Evolutionary conservation across 2,329 filamentous ascomycete species (phyloP), one percentile per base, ranked within the genome.

Genomic region (Ophiostoma angusticollis): DNA sequence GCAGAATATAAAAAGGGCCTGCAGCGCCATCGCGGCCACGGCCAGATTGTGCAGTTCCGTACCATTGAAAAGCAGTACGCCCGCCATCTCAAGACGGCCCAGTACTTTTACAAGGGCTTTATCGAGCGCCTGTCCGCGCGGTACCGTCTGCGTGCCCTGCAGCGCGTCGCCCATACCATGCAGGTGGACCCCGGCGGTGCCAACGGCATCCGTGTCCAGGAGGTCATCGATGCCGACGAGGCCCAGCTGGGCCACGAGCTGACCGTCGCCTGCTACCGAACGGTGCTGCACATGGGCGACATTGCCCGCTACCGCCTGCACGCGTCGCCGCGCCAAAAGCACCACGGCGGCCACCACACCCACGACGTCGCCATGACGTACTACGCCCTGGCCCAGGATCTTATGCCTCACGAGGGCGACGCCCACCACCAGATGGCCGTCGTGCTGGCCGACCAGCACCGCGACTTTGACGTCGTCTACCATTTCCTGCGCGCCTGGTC

Each of bases 351-450:
- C 45, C 72, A 76, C 46, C 77, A 78, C 38, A 82, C 81, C 50
- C 93, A 84, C 67, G 81, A 81, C 19, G 75, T 75, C 12, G 85
- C 89, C 12, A 68, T 87, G 52, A 78, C 80, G 9, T 94, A 89
- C 58, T 96, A 98, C 58, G 67, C 73, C 40, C 66, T 96, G 43
- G 91, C 91, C 17, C 75, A 78, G 47, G 75, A 81, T 37, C 70
- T 96, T 38, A 72, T 82, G 49, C 85, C 89, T 3, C 67, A 74
- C 14, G 85, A 82, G 32, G 89, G 89, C 22, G 74, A 78, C 46
- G 82, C 85, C 13, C 82, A 93, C 53, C 89, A 98, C 52, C 91
- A 96, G 58, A 76, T 91, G 56, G 87, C 84, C 25, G 83, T 96
- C 25, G 80, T 96, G 43, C 71, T 84, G 34, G 78, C 81, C 38